Evolutionary conservation across 306 rosid species (phyloP), one percentile per base, ranked within the genome.

Genomic region (Trichosanthes cucumerina): DNA sequence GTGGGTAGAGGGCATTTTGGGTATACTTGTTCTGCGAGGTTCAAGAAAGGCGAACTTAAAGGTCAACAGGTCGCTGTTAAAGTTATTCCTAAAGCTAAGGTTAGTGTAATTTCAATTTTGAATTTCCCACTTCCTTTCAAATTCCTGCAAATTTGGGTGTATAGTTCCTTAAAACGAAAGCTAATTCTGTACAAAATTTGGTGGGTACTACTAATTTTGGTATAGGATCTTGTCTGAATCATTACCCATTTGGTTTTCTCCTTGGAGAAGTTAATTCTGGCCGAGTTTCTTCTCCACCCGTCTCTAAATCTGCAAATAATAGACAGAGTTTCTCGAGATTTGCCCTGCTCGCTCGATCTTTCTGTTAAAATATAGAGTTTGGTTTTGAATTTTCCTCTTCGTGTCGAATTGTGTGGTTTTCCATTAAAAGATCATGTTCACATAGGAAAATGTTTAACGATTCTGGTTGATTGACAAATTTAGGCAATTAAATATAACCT

Each of bases 1-100:
- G 91, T 96, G 77, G 99, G 99, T 14, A 88, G 97, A 76, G 99
- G 99, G 84, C 99, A 96, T 91, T 96, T 96, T 88, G 99, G 99
- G 86, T 96, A 96, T 85, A 96, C 99, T 84, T 96, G 97, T 81
- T 88, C 98, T 82, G 99, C 99, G 68, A 89, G 76, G 85, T 93
- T 87, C 89, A 96, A 92, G 86, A 96, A 92, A 84, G 99, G 98
- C 24, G 99, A 96, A 84, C 84, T 80, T 24, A 96, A 91, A 86
- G 99, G 97, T 60, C 92, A 88, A 57, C 88, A 91, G 69, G 99
- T 96, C 5, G 99, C 99, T 54, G 99, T 96, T 1, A 96, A 96
- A 84, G 93, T 92, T 79, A 96, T 96, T 49, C 91, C 97, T 11
- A 96, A 96, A 86, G 85, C 93, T 60, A 96, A 96, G 99, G 99